phyloP scores from a whole-genome alignment of 2,329 filamentous ascomycete genomes.

The Massarina eburnea region DNA sequence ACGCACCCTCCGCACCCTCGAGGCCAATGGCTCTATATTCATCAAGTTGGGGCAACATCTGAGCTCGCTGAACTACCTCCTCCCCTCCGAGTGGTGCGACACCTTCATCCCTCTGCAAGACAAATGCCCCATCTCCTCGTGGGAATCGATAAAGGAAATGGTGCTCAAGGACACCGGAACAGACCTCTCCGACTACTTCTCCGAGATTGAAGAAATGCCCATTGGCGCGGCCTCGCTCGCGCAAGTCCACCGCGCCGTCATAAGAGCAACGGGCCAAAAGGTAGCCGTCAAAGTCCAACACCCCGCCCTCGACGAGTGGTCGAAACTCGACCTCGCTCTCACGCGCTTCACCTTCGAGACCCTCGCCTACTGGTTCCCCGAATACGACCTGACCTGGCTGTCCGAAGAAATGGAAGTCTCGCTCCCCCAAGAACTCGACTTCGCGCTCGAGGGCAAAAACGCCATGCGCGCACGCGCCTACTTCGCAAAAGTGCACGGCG shows the following conservation, averaged over 20 bases:
- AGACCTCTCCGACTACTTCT: slow-evolving; percentile 79
- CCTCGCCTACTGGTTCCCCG: slow-evolving; percentile 90
- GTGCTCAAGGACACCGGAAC: slow-evolving; percentile 80
- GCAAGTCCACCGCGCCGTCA: slow-evolving; percentile 85
- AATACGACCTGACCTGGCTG: slow-evolving; percentile 96
- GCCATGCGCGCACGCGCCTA: slow-evolving; percentile 77
- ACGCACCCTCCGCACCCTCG: slow-evolving; percentile 80
- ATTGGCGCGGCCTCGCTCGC: slow-evolving; percentile 93
- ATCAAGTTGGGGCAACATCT: slow-evolving; percentile 97
- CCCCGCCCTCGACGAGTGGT: slow-evolving; percentile 85
- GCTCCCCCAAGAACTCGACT: slow-evolving; percentile 88
- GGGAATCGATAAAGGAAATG: slow-evolving; percentile 84
- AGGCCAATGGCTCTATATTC: slow-evolving; percentile 97
- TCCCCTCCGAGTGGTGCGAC: slow-evolving; percentile 88
- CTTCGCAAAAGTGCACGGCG: slow-evolving; percentile 71
- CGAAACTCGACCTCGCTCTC: slow-evolving; percentile 80
- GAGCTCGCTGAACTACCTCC: slow-evolving; percentile 92
- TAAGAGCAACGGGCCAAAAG: slow-evolving; percentile 78
- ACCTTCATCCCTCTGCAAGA: slow-evolving; percentile 97
- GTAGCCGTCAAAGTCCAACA: slow-evolving; percentile 98
- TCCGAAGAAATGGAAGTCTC: slow-evolving; percentile 91
- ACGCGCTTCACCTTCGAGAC: slow-evolving; percentile 88
- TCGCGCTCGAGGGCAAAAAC: slow-evolving; percentile 81
- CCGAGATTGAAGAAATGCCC: slow-evolving; percentile 75
- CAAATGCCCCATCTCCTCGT: slow-evolving; percentile 88